These are phyloP conservation scores for Penicillium sumatraense DNA, from an alignment of 2,329 filamentous ascomycete genomes.

Conservation along the genomic window DNA sequence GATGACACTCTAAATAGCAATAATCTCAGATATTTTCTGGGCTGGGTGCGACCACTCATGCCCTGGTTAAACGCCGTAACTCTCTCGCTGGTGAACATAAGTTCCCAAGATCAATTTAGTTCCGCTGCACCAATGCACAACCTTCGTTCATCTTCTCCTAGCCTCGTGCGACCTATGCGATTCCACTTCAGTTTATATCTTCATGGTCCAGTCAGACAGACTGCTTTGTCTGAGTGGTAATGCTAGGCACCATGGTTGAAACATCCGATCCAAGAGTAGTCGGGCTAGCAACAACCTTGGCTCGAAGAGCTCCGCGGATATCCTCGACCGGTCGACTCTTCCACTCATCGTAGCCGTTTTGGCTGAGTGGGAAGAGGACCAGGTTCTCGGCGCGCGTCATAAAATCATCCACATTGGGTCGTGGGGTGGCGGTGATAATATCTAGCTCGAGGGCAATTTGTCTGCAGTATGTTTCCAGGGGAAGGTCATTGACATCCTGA, in stretches of 20 bases:
- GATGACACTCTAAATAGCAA: constrained; percentile 3
- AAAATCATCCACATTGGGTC: constrained; percentile 59
- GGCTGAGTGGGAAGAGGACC: constrained; percentile 46
- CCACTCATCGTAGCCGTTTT: constrained; percentile 55
- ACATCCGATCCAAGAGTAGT: constrained; percentile 23
- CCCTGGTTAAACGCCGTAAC: constrained; percentile 31
- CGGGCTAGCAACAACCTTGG: constrained; percentile 37
- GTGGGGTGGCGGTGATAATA: constrained; percentile 66
- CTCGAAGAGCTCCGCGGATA: constrained; percentile 48
- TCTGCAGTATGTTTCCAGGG: constrained; percentile 75
- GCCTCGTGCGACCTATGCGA: neutral
- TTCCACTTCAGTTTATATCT: neutral
- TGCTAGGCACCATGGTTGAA: constrained; percentile 26
- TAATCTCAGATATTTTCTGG: constrained; percentile 11
- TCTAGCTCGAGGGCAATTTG: constrained; percentile 76
- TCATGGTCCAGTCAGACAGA: constrained; percentile 17
- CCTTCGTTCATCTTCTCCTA: neutral
- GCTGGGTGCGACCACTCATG: constrained; percentile 7
- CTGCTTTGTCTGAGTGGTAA: constrained; percentile 24
- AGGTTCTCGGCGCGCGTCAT: constrained; percentile 39
- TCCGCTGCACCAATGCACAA: constrained; percentile 14
- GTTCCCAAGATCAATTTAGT: constrained; percentile 19
- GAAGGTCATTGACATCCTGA: constrained; percentile 80
- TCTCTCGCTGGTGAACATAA: constrained; percentile 25
- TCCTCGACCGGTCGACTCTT: constrained; percentile 52